Conservation (phyloP, 257 asterid species). For the Apocynum venetum region DNA sequence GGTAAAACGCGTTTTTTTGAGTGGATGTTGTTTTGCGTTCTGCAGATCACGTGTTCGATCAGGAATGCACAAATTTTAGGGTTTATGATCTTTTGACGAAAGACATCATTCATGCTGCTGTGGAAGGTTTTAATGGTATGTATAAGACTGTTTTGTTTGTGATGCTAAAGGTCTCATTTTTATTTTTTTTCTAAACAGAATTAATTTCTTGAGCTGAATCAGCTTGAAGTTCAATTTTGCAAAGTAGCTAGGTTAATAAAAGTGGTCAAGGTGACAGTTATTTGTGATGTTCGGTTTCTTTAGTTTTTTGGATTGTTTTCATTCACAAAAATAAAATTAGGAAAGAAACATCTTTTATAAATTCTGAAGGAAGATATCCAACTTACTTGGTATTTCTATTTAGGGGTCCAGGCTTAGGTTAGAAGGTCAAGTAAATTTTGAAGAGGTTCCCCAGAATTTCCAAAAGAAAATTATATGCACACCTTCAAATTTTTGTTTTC, state of each 20-base stretch:
- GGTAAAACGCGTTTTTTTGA: not conserved
- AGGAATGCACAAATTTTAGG: constrained; percentile 61
- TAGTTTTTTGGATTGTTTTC: not conserved
- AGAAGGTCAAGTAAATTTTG: not conserved
- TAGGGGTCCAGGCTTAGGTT: not conserved
- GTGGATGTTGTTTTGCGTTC: constrained; percentile 4
- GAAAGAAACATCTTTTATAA: not conserved
- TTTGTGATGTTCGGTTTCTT: not conserved
- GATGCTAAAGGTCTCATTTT: not conserved
- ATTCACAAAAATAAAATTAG: not conserved
- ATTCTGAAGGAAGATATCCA: not conserved
- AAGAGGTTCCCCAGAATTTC: not conserved
- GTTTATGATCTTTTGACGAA: constrained; percentile 72
- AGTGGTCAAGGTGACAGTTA: constrained; percentile 1
- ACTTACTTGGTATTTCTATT: not conserved
- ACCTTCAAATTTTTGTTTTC: not conserved
- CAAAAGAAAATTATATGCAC: not conserved
- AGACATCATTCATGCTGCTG: constrained; percentile 73
- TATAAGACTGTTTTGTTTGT: not conserved
- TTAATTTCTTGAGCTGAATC: constrained; percentile 3
- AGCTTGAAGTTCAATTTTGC: not conserved
- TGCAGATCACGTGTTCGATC: constrained; percentile 89
- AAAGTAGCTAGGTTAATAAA: not conserved
- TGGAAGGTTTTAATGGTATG: constrained; percentile 86
- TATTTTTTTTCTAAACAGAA: not conserved